These are phyloP conservation scores for Aspergillus calidoustus DNA, from an alignment of 2,329 filamentous ascomycete species.

Conservation along the genomic window DNA sequence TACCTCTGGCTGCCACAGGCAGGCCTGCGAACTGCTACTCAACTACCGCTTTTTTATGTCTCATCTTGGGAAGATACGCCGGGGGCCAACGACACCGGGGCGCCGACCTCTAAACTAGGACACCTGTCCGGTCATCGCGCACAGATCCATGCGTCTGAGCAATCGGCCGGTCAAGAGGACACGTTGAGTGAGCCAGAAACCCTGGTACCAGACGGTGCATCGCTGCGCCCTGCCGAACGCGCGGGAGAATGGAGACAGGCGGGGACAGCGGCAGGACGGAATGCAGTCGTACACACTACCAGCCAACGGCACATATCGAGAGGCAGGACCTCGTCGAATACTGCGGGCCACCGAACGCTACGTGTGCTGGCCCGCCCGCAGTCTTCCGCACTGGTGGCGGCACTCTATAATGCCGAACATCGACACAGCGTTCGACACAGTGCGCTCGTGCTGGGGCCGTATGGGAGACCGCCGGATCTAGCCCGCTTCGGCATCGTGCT, in stretches of 20 bases:
- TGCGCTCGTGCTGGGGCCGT: conserved; percentile 7
- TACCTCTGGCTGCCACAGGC: no score
- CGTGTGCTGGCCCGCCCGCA: conserved; percentile 6
- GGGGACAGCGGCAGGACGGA: background rate
- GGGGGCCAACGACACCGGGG: background rate
- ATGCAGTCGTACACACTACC: background rate
- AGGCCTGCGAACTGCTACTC: background rate
- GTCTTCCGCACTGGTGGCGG: background rate
- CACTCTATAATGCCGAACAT: background rate
- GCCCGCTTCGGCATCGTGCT: conserved; percentile 9
- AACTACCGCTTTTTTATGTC: conserved; percentile 1
- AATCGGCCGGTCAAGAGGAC: background rate
- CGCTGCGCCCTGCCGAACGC: no score
- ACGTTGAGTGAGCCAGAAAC: no score
- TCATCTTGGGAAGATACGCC: background rate
- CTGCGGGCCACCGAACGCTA: background rate
- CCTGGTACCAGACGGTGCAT: no score
- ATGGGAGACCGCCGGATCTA: conserved; percentile 6
- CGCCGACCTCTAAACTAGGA: no score
- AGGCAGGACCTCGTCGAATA: background rate
- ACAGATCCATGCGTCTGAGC: no score
- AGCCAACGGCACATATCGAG: background rate
- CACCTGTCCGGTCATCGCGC: no score
- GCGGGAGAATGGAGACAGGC: no score
- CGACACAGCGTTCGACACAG: conserved; percentile 1